phyloP scores from a whole-genome alignment of 73 alveolate species.

The Blepharisma japonicum region DNA sequence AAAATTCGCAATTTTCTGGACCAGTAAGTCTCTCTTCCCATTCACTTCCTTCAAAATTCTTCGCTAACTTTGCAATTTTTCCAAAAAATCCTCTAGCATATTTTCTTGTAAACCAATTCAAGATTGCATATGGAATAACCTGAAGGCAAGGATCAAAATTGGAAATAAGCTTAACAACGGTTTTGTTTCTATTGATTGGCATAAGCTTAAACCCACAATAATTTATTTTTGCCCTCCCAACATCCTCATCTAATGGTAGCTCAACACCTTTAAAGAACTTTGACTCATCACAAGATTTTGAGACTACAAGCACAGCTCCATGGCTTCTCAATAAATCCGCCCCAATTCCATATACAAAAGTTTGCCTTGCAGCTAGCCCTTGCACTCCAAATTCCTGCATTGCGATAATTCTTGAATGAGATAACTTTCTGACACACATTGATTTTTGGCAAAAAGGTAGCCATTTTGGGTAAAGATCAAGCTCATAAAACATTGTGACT shows the following conservation, averaged over 20 bases:
- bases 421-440: background rate
- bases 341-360: slow-evolving; percentile 22
- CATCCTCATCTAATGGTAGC: background rate
- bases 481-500: slow-evolving; percentile 38
- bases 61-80: background rate
- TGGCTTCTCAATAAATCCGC: background rate
- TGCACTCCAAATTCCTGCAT: background rate
- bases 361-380: background rate
- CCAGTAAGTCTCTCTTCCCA: background rate
- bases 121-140: background rate
- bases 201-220: background rate
- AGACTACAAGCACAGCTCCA: background rate
- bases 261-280: background rate
- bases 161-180: background rate
- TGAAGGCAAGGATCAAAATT: background rate
- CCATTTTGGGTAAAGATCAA: slow-evolving; percentile 43
- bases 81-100: slow-evolving; percentile 6
- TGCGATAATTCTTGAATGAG: background rate
- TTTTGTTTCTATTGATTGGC: background rate
- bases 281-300: slow-evolving; percentile 21
- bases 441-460: slow-evolving; percentile 37
- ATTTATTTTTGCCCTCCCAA: background rate
- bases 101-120: slow-evolving; percentile 23
- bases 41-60: slow-evolving; percentile 20
- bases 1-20: slow-evolving; percentile 11